Evolutionary conservation across 495 filamentous ascomycete species (phyloP).

Genomic region (Hypomontagnella submonticulosa): DNA sequence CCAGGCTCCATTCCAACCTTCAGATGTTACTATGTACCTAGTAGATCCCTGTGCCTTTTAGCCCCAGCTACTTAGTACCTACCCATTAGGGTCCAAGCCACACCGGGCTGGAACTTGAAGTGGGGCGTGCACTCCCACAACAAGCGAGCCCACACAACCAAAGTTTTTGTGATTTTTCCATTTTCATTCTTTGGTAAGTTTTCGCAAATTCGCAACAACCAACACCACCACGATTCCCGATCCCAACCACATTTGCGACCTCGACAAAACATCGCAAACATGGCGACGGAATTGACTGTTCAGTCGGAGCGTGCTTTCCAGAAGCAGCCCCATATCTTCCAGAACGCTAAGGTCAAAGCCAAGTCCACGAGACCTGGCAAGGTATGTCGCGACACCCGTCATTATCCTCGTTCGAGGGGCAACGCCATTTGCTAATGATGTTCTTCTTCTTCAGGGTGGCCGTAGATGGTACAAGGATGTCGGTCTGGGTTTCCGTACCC

Average conservation of each 20-base stretch:
- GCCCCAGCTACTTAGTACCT: too few species aligned
- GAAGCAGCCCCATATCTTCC: constrained; percentile 99
- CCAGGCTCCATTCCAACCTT: too few species aligned
- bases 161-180: constrained; percentile 45
- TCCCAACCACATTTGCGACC: constrained; percentile 49
- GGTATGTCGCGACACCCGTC: constrained; percentile 53
- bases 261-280: constrained; percentile 72
- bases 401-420: background rate
- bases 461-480: constrained; percentile 99
- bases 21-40: background rate
- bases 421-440: background rate
- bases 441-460: constrained; percentile 59
- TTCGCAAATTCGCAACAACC: constrained; percentile 40
- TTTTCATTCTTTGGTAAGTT: constrained; percentile 42
- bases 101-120: constrained; percentile 22
- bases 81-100: constrained; percentile 25
- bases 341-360: constrained; percentile 88
- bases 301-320: constrained; percentile 98
- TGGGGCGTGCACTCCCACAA: constrained; percentile 21
- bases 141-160: constrained; percentile 50
- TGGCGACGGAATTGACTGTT: constrained; percentile 98
- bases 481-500: constrained; percentile 97
- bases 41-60: background rate
- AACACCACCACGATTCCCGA: constrained; percentile 40
- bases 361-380: constrained; percentile 88